phyloP scores from a whole-genome alignment of 805 yeast species.

The Tetrapisispora phaffii region DNA sequence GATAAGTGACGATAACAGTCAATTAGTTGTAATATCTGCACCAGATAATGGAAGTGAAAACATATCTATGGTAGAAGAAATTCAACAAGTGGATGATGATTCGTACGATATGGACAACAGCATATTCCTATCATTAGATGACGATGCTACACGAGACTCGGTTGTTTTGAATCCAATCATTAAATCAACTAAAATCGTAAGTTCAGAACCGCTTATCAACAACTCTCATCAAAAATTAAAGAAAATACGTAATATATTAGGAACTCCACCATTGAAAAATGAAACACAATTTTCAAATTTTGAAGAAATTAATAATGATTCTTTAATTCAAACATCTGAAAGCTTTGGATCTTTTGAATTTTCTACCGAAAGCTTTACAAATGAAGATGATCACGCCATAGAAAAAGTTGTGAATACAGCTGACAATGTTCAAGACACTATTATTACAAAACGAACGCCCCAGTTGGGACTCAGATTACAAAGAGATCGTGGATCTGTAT shows the following conservation, averaged over 20 bases:
- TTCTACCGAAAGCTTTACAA: background rate
- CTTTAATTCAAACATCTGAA: background rate
- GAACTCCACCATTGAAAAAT: constrained; percentile 2
- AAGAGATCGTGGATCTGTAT: constrained; percentile 1
- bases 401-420: background rate
- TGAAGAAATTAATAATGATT: background rate
- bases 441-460: too few species aligned
- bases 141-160: background rate
- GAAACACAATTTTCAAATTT: background rate
- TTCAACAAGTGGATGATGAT: background rate
- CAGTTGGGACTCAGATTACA: background rate
- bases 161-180: background rate
- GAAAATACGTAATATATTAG: background rate
- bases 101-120: background rate
- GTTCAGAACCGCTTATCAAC: background rate
- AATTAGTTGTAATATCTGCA: background rate
- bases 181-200: background rate
- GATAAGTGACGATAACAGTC: background rate
- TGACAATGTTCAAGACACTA: background rate
- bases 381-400: background rate
- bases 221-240: background rate
- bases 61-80: background rate
- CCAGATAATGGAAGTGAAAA: background rate
- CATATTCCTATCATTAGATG: background rate
- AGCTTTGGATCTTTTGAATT: constrained; percentile 3